Evolutionary conservation across 1,139 yeast species (phyloP).

Genomic region (Eremothecium coryli): DNA sequence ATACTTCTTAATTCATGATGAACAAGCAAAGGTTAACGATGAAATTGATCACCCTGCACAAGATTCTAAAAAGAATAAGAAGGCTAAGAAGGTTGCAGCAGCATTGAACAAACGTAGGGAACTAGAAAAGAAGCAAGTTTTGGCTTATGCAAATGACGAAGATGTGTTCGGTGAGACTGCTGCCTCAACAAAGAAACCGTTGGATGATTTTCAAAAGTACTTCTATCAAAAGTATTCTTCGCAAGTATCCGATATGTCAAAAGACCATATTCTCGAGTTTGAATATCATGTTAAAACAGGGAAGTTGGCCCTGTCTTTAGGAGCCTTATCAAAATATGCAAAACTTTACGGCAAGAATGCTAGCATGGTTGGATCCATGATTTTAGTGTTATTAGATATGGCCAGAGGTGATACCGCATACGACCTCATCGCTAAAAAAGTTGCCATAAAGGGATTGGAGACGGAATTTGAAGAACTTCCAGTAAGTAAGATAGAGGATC

Average conservation of each 20-base stretch:
- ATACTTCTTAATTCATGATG: constrained; percentile 40
- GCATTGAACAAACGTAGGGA: constrained; percentile 33
- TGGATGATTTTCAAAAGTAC: constrained; percentile 33
- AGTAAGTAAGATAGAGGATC: constrained; percentile 15
- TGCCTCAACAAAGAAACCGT: constrained; percentile 32
- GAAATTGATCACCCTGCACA: constrained; percentile 17
- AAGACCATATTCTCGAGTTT: constrained; percentile 34
- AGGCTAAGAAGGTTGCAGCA: constrained; percentile 35
- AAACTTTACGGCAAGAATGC: constrained; percentile 14
- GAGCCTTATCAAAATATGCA: constrained; percentile 33
- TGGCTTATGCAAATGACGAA: constrained; percentile 33
- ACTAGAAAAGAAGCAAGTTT: constrained; percentile 31
- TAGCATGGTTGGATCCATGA: constrained; percentile 23
- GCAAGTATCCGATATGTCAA: constrained; percentile 30
- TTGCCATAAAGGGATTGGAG: constrained; percentile 32
- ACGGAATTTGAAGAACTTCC: constrained; percentile 25
- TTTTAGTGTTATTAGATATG: constrained; percentile 19
- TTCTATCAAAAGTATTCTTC: constrained; percentile 33
- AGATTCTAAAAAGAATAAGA: constrained; percentile 26
- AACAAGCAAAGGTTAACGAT: constrained; percentile 19
- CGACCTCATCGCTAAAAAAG: constrained; percentile 30
- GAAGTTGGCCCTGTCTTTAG: constrained; percentile 40
- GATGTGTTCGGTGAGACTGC: constrained; percentile 39
- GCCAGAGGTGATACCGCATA: constrained; percentile 16
- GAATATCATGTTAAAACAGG: constrained; percentile 36